Base-by-base conservation (phyloP, 2,329 filamentous ascomycete genomes). In the Akanthomyces lecanii region DNA sequence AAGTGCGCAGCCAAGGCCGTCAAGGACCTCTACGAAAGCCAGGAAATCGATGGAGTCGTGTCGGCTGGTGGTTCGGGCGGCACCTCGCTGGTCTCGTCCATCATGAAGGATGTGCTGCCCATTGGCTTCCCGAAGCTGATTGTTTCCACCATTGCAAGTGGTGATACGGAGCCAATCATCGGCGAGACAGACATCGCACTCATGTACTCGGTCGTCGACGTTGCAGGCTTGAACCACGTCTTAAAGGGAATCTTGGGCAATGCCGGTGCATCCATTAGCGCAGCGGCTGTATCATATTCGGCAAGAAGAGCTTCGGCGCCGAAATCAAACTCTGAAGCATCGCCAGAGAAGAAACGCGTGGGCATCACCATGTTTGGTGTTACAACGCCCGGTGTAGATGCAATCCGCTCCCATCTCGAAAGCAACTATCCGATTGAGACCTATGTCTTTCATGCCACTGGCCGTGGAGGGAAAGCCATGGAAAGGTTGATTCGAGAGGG, bases 281-380 rank as follows among this genome's bases (percentile, higher is more conserved):
- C 81, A 0, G 88, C 89, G 80, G 82, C 85, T 0, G 64, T 66
- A 1, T 73, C 78, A 0, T 85, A 84, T 42, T 8, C 16, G 36
- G 40, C n/a, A 25, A 55, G 60, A 63, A 16, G 28, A 14, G 23
- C 11, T 4, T 12, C 48, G 4, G 33, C 23, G 10, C 3, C 36
- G 10, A 18, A 42, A 3, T 10, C 30, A 16, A 12, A 8, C 25
- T 42, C 65, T 28, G 50, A 40, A 2, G 51, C 62, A 1, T 44
- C 62, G 2, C 57, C 65, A 10, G n/a, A n/a, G 21, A 80, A 78
- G 67, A 81, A 79, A 62, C 76, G 81, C 0, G 77, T 91, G 7
- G 88, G 82, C 0, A 82, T 90, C 28, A 89, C 88, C 2, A 91
- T 91, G 88, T 91, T 90, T 69, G 88, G 89, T 2, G 87, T 91